Evolutionary conservation across 2,329 filamentous ascomycete genomes (phyloP).

Genomic region (Escovopsis sp.): DNA sequence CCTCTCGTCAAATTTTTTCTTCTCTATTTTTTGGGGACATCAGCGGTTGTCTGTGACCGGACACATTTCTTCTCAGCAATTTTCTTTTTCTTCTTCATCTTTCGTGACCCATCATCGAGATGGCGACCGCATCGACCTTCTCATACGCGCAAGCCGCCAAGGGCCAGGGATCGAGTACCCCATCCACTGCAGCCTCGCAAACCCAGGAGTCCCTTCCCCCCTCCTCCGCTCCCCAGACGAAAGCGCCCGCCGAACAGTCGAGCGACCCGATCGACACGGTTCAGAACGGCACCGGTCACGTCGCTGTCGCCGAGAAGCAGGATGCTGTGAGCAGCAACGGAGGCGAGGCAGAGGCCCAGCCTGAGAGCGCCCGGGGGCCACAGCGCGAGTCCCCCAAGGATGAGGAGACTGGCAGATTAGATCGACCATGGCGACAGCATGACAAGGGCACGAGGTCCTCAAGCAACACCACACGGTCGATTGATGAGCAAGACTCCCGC

Average conservation of each 20-base stretch:
- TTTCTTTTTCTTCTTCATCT: background rate
- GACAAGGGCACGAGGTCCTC: slow-evolving; percentile 40
- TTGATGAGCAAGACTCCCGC: slow-evolving; percentile 40
- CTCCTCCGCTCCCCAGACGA: slow-evolving; percentile 13
- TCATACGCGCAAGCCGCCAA: slow-evolving; percentile 95
- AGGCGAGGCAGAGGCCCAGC: slow-evolving; percentile 22
- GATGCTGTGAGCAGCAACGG: slow-evolving; percentile 19
- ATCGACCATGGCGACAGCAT: slow-evolving; percentile 24
- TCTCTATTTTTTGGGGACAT: background rate
- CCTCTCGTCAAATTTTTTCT: too few relatives aligned
- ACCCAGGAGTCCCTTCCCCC: slow-evolving; percentile 14
- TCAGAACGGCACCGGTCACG: slow-evolving; percentile 10
- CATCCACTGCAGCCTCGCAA: slow-evolving; percentile 11
- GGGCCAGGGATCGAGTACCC: slow-evolving; percentile 39
- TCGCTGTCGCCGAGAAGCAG: slow-evolving; percentile 16
- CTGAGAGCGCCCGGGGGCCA: slow-evolving; percentile 19
- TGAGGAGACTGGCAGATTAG: slow-evolving; percentile 23
- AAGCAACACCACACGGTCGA: slow-evolving; percentile 48
- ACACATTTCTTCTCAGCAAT: too few relatives aligned
- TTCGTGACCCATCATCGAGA: slow-evolving; percentile 18
- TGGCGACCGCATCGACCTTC: slow-evolving; percentile 49
- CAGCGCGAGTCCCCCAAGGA: slow-evolving; percentile 20
- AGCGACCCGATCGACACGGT: slow-evolving; percentile 12
- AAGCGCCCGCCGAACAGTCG: slow-evolving; percentile 10
- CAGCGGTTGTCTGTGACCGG: slow-evolving; percentile 12